Evolutionary conservation across 352 stramenopile species (phyloP).

Genomic region (Elongisporangium prolatum): DNA sequence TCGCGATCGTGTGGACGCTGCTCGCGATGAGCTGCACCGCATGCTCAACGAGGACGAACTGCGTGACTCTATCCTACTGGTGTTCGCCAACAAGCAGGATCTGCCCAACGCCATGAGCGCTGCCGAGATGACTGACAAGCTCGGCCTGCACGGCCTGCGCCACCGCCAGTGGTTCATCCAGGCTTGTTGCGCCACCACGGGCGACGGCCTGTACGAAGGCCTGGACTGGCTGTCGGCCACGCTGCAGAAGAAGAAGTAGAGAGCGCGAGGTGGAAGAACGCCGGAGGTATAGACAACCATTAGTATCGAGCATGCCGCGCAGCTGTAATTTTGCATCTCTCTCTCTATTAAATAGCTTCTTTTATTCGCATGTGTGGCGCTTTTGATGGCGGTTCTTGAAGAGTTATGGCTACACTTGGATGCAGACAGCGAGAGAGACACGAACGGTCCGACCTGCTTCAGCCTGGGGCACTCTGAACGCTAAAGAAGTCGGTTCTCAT

Average conservation of each 20-base stretch:
- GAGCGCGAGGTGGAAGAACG: neutral
- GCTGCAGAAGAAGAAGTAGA: conserved; percentile 81
- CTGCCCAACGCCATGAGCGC: conserved; percentile 95
- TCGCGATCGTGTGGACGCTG: conserved; percentile 95
- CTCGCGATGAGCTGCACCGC: conserved; percentile 96
- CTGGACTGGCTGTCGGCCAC: conserved; percentile 96
- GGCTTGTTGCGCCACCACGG: conserved; percentile 98
- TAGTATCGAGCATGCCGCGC: no score
- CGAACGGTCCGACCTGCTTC: no score
- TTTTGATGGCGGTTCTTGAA: no score
- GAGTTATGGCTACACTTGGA: no score
- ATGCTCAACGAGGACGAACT: conserved; percentile 99
- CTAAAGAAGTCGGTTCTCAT: no score
- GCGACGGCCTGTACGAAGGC: conserved; percentile 98
- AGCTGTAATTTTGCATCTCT: conserved; percentile 6
- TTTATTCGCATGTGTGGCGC: no score
- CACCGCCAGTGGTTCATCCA: conserved; percentile 99
- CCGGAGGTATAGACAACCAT: no score
- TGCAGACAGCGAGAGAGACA: no score
- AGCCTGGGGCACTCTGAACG: no score
- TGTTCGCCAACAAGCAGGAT: conserved; percentile 99
- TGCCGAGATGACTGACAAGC: conserved; percentile 98
- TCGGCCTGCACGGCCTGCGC: conserved; percentile 95
- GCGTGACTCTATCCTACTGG: conserved; percentile 94
- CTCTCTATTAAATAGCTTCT: no score